Conservation (phyloP, 2,329 filamentous ascomycete genomes). For the Dothistroma pini region DNA sequence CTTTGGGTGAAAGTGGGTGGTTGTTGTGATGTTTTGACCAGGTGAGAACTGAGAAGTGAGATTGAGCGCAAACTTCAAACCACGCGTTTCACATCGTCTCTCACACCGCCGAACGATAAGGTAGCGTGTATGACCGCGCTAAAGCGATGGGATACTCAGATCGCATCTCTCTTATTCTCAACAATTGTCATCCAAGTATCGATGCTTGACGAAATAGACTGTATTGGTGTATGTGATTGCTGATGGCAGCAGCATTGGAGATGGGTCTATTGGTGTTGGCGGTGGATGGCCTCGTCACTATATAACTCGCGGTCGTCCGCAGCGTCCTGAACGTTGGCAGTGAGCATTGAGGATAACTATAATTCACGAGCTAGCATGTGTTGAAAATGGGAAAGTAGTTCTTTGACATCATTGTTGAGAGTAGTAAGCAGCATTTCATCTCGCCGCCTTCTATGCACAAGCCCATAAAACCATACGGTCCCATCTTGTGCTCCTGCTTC, state of each 20-base stretch:
- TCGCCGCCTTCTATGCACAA: neutral
- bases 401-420: neutral
- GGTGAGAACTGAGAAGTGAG: neutral
- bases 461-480: neutral
- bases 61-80: neutral
- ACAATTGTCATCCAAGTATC: neutral
- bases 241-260: neutral
- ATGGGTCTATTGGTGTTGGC: neutral
- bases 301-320: neutral
- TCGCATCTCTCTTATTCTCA: neutral
- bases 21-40: neutral
- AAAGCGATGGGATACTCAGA: neutral
- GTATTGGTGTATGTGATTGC: neutral
- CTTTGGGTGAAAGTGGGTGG: neutral
- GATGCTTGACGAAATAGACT: neutral
- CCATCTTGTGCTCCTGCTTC: neutral
- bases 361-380: neutral
- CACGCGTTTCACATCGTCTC: neutral
- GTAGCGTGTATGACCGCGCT: neutral
- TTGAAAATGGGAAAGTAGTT: neutral
- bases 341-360: neutral
- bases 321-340: neutral
- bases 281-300: neutral
- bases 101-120: neutral
- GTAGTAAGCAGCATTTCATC: neutral